These are phyloP conservation scores for Sporothrix mexicana DNA, from an alignment of 2,329 filamentous ascomycete genomes.

Conservation along the genomic window DNA sequence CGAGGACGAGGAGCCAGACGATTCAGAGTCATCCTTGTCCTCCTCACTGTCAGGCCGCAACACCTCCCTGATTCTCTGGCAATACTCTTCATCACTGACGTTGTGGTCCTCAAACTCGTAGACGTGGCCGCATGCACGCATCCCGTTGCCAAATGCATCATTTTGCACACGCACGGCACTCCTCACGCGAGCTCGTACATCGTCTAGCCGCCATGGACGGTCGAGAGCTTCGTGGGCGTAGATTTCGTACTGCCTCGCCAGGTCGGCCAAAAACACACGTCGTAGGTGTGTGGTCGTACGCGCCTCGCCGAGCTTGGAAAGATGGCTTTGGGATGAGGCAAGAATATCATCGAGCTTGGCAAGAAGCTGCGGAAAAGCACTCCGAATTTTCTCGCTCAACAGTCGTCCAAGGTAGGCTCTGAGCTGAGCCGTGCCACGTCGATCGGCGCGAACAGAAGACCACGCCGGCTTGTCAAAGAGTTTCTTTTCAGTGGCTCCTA, in stretches of 20 bases:
- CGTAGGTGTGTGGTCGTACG: background rate
- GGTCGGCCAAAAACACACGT: background rate
- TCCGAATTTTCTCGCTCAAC: background rate
- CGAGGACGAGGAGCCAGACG: background rate
- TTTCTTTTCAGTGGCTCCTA: background rate
- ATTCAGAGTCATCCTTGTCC: background rate
- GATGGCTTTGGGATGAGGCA: background rate
- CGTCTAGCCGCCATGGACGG: background rate
- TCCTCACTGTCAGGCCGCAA: background rate
- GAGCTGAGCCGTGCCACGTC: background rate
- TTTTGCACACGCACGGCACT: background rate
- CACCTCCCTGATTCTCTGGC: background rate
- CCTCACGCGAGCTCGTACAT: background rate
- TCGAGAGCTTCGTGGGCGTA: background rate
- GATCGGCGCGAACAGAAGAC: background rate
- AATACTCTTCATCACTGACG: background rate
- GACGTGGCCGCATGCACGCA: background rate
- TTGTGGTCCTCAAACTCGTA: conserved; percentile 6
- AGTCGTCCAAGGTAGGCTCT: background rate
- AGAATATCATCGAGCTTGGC: background rate
- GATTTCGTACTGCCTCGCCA: background rate
- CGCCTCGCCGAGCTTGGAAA: background rate
- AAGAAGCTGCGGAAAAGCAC: background rate
- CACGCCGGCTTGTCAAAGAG: background rate
- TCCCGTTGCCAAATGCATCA: background rate